Conservation (phyloP, 129 eudicot genomes). For the Glebionis coronaria region DNA sequence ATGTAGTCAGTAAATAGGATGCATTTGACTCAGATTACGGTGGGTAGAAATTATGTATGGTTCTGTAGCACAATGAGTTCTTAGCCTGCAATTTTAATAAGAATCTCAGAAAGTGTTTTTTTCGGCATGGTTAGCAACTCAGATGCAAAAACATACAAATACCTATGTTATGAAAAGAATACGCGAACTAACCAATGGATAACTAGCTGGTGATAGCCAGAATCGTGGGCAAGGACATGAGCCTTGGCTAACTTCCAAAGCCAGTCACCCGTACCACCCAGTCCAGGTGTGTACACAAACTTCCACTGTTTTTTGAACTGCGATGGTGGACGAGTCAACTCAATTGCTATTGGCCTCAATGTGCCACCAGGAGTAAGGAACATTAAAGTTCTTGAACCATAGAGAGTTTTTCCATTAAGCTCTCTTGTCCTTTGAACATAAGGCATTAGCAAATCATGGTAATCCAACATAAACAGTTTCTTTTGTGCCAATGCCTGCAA, state of each 20-base stretch:
- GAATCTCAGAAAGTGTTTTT: neutral
- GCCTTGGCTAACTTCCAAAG: slow-evolving; percentile 71
- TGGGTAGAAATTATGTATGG: slow-evolving; percentile 67
- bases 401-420: slow-evolving; percentile 43
- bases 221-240: slow-evolving; percentile 73
- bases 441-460: too few relatives aligned
- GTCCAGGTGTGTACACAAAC: slow-evolving; percentile 36
- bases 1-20: slow-evolving; percentile 57
- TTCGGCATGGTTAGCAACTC: too few relatives aligned
- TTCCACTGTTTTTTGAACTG: slow-evolving; percentile 61
- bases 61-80: slow-evolving; percentile 69
- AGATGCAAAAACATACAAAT: too few relatives aligned
- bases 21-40: slow-evolving; percentile 72
- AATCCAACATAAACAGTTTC: too few relatives aligned
- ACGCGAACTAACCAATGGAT: slow-evolving; percentile 54
- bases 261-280: slow-evolving; percentile 57
- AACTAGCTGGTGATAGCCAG: slow-evolving; percentile 55
- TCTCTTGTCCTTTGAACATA: too few relatives aligned
- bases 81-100: slow-evolving; percentile 41
- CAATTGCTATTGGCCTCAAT: slow-evolving; percentile 61
- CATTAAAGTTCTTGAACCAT: slow-evolving; percentile 66
- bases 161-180: too few relatives aligned
- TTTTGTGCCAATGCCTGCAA: too few relatives aligned
- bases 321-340: slow-evolving; percentile 55
- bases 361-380: slow-evolving; percentile 47